A percentile compares a stretch with the other conserved stretches of the same genome.
These are phyloP conservation scores for Aspergillus sclerotioniger DNA, from an alignment of 495 filamentous ascomycete species.

Conservation along the genomic window DNA sequence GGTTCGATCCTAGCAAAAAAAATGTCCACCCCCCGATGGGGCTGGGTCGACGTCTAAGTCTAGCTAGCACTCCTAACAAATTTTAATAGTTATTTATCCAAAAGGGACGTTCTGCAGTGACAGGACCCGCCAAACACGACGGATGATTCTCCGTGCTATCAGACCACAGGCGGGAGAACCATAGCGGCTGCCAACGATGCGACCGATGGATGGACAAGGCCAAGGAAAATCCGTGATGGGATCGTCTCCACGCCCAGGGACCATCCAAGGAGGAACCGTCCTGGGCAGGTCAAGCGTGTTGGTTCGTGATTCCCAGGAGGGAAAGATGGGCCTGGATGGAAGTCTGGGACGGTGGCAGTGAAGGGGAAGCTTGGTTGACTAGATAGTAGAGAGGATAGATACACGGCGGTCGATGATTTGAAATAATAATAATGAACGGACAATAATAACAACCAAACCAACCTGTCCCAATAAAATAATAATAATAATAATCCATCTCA, in stretches of 20 bases:
- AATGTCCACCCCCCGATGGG: too few relatives aligned
- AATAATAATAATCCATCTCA: constrained; percentile 6
- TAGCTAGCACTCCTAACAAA: too few relatives aligned
- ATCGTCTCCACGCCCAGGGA: background rate
- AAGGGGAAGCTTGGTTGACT: constrained; percentile 8
- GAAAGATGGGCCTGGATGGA: background rate
- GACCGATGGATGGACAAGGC: background rate
- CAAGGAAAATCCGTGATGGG: background rate
- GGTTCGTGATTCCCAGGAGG: background rate
- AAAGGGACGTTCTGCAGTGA: too few relatives aligned
- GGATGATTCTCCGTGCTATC: background rate
- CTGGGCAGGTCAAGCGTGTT: too few relatives aligned
- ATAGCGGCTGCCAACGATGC: background rate
- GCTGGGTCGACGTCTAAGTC: too few relatives aligned
- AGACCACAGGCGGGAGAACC: background rate
- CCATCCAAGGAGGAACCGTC: background rate
- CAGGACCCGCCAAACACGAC: too few relatives aligned
- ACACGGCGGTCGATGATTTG: too few relatives aligned
- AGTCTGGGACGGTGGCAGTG: constrained; percentile 10
- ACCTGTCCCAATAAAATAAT: background rate
- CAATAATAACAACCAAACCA: background rate
- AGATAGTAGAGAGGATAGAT: background rate
- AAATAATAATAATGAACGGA: constrained; percentile 5
- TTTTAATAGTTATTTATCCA: too few relatives aligned
- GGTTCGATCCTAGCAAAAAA: background rate